A percentile compares a stretch with the other conserved stretches of the same genome.
These are phyloP conservation scores for Globisporangium nagaii DNA, from an alignment of 352 stramenopile genomes.

Conservation along the genomic window DNA sequence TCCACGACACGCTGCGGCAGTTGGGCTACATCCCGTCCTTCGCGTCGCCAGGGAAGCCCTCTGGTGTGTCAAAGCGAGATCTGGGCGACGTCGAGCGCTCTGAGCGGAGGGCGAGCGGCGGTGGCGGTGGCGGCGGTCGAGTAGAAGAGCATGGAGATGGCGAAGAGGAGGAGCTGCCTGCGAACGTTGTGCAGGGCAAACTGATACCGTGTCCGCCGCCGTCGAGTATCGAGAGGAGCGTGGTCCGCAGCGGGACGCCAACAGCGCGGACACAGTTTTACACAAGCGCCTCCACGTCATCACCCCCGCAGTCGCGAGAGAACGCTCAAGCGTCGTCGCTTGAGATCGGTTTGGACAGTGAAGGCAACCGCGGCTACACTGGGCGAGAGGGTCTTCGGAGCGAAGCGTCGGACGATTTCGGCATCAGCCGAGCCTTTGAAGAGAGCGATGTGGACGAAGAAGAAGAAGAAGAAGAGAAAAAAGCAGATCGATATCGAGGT, in stretches of 20 bases:
- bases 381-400: neutral
- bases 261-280: conserved; percentile 20
- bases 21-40: conserved; percentile 32
- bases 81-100: neutral
- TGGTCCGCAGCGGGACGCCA: neutral
- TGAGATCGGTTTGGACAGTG: neutral
- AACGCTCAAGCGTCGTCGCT: neutral
- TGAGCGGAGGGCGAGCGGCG: too few species aligned
- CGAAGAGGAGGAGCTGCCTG: conserved; percentile 13
- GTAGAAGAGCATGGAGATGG: conserved; percentile 4
- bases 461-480: neutral
- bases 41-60: neutral
- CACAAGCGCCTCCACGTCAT: too few species aligned
- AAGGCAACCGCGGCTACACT: neutral
- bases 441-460: neutral
- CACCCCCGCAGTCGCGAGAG: neutral
- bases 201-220: conserved; percentile 28
- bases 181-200: conserved; percentile 27
- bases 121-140: neutral
- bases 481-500: neutral
- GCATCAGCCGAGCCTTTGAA: neutral
- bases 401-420: neutral
- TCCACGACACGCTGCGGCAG: conserved; percentile 34
- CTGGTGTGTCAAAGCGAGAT: neutral
- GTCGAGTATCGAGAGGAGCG: neutral